These are phyloP conservation scores for Saccharata proteae DNA, from an alignment of 2,329 filamentous ascomycete genomes.

Conservation along the genomic window DNA sequence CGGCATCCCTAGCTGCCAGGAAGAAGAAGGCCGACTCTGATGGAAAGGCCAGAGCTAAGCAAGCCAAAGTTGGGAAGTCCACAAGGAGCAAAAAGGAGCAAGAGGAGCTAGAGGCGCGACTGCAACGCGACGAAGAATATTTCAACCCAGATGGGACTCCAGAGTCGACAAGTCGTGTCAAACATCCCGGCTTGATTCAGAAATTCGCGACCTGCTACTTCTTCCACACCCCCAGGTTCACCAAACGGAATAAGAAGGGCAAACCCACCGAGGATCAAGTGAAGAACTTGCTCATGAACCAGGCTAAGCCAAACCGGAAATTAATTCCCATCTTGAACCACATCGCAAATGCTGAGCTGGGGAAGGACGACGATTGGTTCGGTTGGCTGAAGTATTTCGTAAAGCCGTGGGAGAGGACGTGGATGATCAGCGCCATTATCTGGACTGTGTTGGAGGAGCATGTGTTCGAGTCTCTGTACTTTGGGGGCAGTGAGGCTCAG, in stretches of 20 bases:
- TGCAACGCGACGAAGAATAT: no score
- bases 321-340: no score
- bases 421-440: conserved; percentile 2
- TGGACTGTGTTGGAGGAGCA: conserved; percentile 6
- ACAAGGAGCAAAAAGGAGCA: no score
- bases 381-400: conserved; percentile 2
- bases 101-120: no score
- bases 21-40: no score
- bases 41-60: no score
- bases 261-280: not conserved
- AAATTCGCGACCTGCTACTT: no score
- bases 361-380: conserved; percentile 1
- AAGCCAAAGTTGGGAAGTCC: no score
- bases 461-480: conserved; percentile 6
- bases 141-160: no score
- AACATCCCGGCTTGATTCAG: no score
- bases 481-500: not conserved
- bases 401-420: not conserved
- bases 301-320: not conserved
- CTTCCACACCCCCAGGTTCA: conserved; percentile 1
- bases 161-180: no score
- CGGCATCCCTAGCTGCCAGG: no score
- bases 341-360: not conserved
- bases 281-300: not conserved
- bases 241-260: conserved; percentile 1